A percentile compares a stretch with the other conserved stretches of the same genome.
These are phyloP conservation scores for Candida morakotiae DNA, from an alignment of 805 yeast species.

Conservation along the genomic window DNA sequence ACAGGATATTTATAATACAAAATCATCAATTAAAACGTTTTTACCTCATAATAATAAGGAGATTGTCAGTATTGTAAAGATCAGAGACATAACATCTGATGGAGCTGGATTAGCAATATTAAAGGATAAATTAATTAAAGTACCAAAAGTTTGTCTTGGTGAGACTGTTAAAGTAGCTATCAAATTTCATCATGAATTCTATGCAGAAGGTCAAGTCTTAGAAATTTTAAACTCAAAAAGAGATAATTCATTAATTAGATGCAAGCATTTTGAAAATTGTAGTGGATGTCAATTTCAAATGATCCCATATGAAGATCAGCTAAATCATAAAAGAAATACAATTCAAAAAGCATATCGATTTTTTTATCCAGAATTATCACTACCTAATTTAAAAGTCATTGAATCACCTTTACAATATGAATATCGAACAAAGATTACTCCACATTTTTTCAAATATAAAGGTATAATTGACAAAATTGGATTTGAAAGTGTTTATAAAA, in stretches of 20 bases:
- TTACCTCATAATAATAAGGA: conserved; percentile 3
- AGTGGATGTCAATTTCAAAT: conserved; percentile 43
- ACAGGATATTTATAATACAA: conserved; percentile 2
- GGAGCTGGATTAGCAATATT: conserved; percentile 37
- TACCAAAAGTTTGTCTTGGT: conserved; percentile 39
- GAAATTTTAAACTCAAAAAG: conserved; percentile 16
- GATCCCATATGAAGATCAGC: conserved; percentile 36
- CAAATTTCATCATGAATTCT: conserved; percentile 24
- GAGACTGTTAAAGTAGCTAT: conserved; percentile 29
- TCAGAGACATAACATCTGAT: conserved; percentile 25
- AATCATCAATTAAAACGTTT: conserved; percentile 2
- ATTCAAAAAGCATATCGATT: conserved; percentile 31
- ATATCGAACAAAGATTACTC: conserved; percentile 40
- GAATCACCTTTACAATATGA: conserved; percentile 36
- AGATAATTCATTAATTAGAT: conserved; percentile 23
- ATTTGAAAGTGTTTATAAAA: conserved; percentile 19
- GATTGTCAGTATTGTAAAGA: conserved; percentile 13
- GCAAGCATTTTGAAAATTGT: conserved; percentile 34
- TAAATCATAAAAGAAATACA: conserved; percentile 24
- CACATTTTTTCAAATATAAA: conserved; percentile 23
- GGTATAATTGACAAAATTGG: conserved; percentile 22
- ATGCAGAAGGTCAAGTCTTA: conserved; percentile 27
- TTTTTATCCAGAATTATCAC: conserved; percentile 25
- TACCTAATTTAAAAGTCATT: conserved; percentile 12
- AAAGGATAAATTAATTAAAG: conserved; percentile 23